Conservation (phyloP, 1,284 basidiomycete genomes). For the Heterobasidion annosum region DNA sequence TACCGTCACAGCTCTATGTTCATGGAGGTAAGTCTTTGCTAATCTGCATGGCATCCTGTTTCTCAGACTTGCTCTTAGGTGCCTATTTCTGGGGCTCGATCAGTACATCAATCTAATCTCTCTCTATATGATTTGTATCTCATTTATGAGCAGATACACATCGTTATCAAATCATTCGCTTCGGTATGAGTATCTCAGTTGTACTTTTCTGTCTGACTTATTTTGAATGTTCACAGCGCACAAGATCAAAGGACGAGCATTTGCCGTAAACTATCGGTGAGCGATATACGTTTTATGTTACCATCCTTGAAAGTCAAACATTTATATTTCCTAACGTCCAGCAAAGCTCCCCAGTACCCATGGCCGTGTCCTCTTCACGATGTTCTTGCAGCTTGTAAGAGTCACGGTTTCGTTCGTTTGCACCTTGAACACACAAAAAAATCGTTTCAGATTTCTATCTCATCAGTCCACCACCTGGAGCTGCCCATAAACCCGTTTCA, state of each 20-base stretch:
- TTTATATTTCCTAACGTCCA: constrained; percentile 16
- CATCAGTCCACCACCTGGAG: constrained; percentile 61
- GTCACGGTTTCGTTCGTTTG: not conserved
- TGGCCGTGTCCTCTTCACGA: constrained; percentile 85
- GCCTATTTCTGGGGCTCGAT: constrained; percentile 64
- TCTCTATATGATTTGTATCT: not conserved
- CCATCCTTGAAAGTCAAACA: not conserved
- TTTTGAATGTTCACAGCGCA: constrained; percentile 33
- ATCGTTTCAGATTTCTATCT: constrained; percentile 65
- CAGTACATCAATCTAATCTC: constrained; percentile 31
- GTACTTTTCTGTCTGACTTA: not conserved
- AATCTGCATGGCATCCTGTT: not conserved
- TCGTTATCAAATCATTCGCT: constrained; percentile 58
- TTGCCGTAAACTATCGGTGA: constrained; percentile 51
- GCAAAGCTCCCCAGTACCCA: constrained; percentile 79
- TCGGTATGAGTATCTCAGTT: constrained; percentile 26
- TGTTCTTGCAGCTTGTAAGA: constrained; percentile 65
- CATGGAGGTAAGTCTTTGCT: constrained; percentile 45
- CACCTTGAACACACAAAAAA: not conserved
- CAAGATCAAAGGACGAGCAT: constrained; percentile 64
- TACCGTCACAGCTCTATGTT: constrained; percentile 50
- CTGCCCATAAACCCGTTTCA: constrained; percentile 59
- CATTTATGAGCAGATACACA: constrained; percentile 43
- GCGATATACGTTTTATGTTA: not conserved
- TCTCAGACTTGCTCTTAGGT: constrained; percentile 22